Evolutionary conservation across 2,329 filamentous ascomycete genomes (phyloP).

Genomic region (Amauroascus verrucosus): DNA sequence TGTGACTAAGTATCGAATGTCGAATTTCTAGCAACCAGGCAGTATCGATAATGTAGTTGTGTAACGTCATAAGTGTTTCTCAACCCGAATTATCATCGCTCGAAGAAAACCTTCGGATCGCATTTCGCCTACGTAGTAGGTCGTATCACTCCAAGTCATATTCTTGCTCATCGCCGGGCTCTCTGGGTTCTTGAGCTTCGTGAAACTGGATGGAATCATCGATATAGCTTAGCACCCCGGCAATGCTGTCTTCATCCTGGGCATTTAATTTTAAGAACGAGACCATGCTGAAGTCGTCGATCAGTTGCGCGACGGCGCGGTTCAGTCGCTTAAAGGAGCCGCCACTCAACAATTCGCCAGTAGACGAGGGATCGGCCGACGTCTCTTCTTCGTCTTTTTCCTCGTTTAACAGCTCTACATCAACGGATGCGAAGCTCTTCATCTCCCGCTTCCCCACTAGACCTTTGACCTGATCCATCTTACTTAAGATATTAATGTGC

Average conservation of each 20-base stretch:
- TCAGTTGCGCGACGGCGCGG: slow-evolving; percentile 75
- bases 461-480: slow-evolving; percentile 94
- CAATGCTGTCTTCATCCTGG: slow-evolving; percentile 85
- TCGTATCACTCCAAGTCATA: slow-evolving; percentile 35
- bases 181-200: slow-evolving; percentile 82
- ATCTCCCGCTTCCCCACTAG: slow-evolving; percentile 79
- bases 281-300: slow-evolving; percentile 97
- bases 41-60: no score
- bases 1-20: no score
- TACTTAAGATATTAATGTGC: slow-evolving; percentile 90
- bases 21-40: no score
- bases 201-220: slow-evolving; percentile 91
- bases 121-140: background rate
- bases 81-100: background rate
- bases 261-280: slow-evolving; percentile 85
- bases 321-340: slow-evolving; percentile 74
- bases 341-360: slow-evolving; percentile 65
- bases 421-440: slow-evolving; percentile 81
- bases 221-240: slow-evolving; percentile 75
- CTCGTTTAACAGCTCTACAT: slow-evolving; percentile 57
- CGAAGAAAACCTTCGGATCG: background rate
- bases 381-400: slow-evolving; percentile 42
- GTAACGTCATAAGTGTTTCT: no score
- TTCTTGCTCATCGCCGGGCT: slow-evolving; percentile 59
- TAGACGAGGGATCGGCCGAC: slow-evolving; percentile 53